phyloP scores from a whole-genome alignment of 306 rosid species.

The Trifolium fragiferum region DNA sequence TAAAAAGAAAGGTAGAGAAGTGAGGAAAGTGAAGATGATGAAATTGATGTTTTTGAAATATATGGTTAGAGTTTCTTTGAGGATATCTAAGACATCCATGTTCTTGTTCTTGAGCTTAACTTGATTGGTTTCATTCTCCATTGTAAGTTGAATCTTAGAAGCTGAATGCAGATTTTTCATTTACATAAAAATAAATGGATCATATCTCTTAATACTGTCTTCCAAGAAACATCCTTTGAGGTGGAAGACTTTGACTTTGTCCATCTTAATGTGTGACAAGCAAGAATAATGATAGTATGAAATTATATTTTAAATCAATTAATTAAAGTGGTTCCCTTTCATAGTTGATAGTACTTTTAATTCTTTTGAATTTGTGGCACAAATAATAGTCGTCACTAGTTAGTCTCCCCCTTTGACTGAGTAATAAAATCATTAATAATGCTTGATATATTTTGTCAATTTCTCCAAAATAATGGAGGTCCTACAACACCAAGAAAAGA shows the following conservation, averaged over 20 bases:
- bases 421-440: too few species aligned
- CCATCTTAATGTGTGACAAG: too few species aligned
- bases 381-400: neutral
- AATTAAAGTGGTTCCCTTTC: too few species aligned
- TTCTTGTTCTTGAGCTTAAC: conserved; percentile 35
- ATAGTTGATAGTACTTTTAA: too few species aligned
- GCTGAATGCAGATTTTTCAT: neutral
- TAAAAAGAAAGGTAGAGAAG: conserved; percentile 58
- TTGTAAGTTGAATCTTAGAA: neutral
- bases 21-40: conserved; percentile 52
- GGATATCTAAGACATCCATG: conserved; percentile 47
- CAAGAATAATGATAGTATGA: too few species aligned
- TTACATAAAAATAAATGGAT: neutral
- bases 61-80: conserved; percentile 47
- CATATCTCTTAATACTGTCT: neutral
- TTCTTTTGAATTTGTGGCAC: neutral
- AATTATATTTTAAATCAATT: too few species aligned
- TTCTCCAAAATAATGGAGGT: too few species aligned
- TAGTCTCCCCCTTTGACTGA: neutral
- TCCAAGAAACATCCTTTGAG: too few species aligned
- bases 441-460: too few species aligned
- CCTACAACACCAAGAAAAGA: too few species aligned
- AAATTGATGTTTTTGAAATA: conserved; percentile 56
- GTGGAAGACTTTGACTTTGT: too few species aligned
- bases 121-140: conserved; percentile 49